Base-by-base conservation (phyloP, 306 rosid species). In the Prunus fruticosa region DNA sequence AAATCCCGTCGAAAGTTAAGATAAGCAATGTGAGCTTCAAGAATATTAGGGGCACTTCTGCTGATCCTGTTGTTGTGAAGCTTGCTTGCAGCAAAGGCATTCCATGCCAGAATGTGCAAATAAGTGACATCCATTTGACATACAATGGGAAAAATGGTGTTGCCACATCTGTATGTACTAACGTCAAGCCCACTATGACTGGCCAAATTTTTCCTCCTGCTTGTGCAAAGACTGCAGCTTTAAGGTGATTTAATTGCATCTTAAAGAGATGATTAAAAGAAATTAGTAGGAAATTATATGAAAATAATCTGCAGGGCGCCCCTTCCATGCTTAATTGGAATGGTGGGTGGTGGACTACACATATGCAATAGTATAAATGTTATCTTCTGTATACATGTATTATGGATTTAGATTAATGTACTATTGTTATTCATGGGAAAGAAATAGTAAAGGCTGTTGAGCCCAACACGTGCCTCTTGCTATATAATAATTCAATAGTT, bases 21-120 rank as follows among this genome's bases (percentile, higher is more conserved):
- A 56, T 71, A 20, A 46, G 50, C 51, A 38, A 65, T 34, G 61
- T 76, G 10, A 54, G 57, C 75, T 71, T 81, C 75, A 72, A 63
- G 46, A 77, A 66, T 51, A 81, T 81, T 25, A 12, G 74, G 23
- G 81, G 85, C 7, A 71, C 81, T 9, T 45, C 75, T 8, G 12
- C 49, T 6, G 57, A 71, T 41, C 14, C 19, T 3, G 61, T 65
- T 30, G 64, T 78, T 32, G 50, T 81, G 23, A 76, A 76, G 64
- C 63, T 81, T 57, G 23, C 32, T 3, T 81, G 78, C 46, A 76
- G 84, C 74, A 56, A 3, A 45, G 34, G 69, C n/a, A 22, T 76
- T 2, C 81, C 74, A 2, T 81, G 81, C 54, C 22, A 66, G 70
- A 66, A 32, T 56, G 74, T 81, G 58, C 6, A 19, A 53, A 10